A percentile compares a stretch with the other conserved stretches of the same genome.
These are phyloP conservation scores for Umbelopsis isabellina DNA, from an alignment of 192 early-diverging fungal genomes.

Conservation along the genomic window DNA sequence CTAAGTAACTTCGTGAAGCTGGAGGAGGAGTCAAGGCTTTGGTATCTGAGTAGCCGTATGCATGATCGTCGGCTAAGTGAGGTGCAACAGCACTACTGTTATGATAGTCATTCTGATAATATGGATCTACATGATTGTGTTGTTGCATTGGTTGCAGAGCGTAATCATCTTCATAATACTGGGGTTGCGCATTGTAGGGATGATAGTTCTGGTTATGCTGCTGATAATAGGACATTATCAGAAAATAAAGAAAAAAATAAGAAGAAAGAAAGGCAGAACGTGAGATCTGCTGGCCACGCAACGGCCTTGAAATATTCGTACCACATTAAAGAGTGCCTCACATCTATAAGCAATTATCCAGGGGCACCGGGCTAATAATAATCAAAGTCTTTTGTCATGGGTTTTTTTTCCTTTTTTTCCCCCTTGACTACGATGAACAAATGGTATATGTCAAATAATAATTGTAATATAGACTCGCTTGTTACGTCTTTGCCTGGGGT, in stretches of 20 bases:
- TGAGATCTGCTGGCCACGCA: conserved; percentile 1
- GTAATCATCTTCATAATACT: conserved; percentile 14
- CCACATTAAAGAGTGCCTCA: conserved; percentile 3
- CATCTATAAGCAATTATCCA: neutral
- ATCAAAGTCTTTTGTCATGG: neutral
- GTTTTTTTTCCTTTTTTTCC: neutral
- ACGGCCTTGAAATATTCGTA: neutral
- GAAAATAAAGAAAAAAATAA: neutral
- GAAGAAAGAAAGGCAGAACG: conserved; percentile 10
- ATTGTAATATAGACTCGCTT: too few relatives aligned
- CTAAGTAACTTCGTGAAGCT: conserved; percentile 2
- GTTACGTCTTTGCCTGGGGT: too few relatives aligned
- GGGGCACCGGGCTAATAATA: neutral
- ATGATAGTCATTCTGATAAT: conserved; percentile 12
- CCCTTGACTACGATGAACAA: neutral
- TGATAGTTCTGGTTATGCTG: neutral
- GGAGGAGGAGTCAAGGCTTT: neutral
- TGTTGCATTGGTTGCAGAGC: neutral
- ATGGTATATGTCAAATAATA: too few relatives aligned
- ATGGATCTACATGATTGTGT: neutral
- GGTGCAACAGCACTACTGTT: neutral
- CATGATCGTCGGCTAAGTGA: neutral
- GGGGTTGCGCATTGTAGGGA: neutral
- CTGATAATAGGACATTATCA: conserved; percentile 16
- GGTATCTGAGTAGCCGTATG: neutral